Percentiles rank a stretch among this genome's conserved stretches.
Evolutionary conservation across 495 filamentous ascomycete genomes (phyloP).

Genomic region (Trypethelium eluteriae): DNA sequence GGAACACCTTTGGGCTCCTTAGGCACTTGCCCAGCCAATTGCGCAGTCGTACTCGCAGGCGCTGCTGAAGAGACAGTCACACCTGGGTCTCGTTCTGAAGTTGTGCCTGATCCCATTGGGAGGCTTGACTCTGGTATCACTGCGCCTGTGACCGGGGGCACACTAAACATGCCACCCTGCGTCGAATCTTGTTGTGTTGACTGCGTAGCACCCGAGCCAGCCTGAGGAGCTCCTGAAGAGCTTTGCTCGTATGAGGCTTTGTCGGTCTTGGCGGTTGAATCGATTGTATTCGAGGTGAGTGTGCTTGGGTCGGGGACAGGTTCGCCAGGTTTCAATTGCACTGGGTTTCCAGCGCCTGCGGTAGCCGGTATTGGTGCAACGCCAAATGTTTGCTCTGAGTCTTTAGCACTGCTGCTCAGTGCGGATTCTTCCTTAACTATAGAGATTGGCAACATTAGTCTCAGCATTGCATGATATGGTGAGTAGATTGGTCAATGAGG

Average conservation of each 20-base stretch:
- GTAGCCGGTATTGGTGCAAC: slow-evolving; percentile 74
- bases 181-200: slow-evolving; percentile 10
- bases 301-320: slow-evolving; percentile 59
- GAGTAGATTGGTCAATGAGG: no score
- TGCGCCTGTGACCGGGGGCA: slow-evolving; percentile 45
- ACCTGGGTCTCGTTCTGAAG: slow-evolving; percentile 38
- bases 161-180: slow-evolving; percentile 48
- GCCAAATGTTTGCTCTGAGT: slow-evolving; percentile 29
- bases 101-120: slow-evolving; percentile 48
- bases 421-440: slow-evolving; percentile 20
- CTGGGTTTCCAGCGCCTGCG: slow-evolving; percentile 67
- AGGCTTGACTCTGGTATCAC: slow-evolving; percentile 83
- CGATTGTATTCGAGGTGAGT: slow-evolving; percentile 47
- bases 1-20: slow-evolving; percentile 55
- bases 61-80: slow-evolving; percentile 60
- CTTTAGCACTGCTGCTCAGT: slow-evolving; percentile 20
- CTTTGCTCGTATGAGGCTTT: slow-evolving; percentile 75
- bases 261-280: slow-evolving; percentile 63
- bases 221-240: slow-evolving; percentile 37
- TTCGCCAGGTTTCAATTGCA: slow-evolving; percentile 71
- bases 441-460: slow-evolving; percentile 5
- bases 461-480: background rate
- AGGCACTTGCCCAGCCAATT: slow-evolving; percentile 62
- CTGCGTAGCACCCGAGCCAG: slow-evolving; percentile 26
- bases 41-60: slow-evolving; percentile 63